These are phyloP conservation scores for Penicillium sp. DNA, from an alignment of 2,329 filamentous ascomycete genomes.

Conservation along the genomic window DNA sequence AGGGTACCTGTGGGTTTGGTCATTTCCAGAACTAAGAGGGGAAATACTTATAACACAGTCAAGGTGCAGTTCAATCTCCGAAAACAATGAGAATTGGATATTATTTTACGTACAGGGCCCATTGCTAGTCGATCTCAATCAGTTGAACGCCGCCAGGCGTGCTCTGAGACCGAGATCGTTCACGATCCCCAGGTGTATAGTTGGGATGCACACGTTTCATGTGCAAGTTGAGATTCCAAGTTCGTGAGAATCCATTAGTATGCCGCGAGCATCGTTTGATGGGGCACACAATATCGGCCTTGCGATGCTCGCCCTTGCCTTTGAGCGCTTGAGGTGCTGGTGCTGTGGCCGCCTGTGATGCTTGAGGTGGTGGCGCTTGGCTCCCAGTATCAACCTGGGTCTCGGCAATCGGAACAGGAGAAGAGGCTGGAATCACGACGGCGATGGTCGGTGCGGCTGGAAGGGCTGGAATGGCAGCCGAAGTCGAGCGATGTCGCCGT, in stretches of 20 bases:
- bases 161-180: slow-evolving; percentile 4
- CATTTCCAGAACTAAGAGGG: neutral
- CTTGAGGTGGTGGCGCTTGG: slow-evolving; percentile 2
- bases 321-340: neutral
- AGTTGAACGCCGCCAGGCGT: neutral
- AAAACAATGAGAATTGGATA: neutral
- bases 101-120: neutral
- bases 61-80: neutral
- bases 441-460: neutral
- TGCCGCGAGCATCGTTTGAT: slow-evolving; percentile 33
- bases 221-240: slow-evolving; percentile 43
- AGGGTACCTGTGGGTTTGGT: neutral
- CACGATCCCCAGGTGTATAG: slow-evolving; percentile 12
- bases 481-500: neutral
- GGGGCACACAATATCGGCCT: slow-evolving; percentile 35
- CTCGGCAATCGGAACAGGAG: neutral
- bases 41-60: neutral
- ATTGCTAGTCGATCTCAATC: slow-evolving; percentile 17
- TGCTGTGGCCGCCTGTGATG: neutral
- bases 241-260: slow-evolving; percentile 37
- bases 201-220: slow-evolving; percentile 36
- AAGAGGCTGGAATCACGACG: neutral
- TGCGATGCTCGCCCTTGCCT: slow-evolving; percentile 33
- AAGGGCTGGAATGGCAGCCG: neutral
- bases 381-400: neutral